A percentile compares a stretch with the other conserved stretches of the same genome.
phyloP scores from a whole-genome alignment of 106 monocot genomes.

The Ottelia alismoides region DNA sequence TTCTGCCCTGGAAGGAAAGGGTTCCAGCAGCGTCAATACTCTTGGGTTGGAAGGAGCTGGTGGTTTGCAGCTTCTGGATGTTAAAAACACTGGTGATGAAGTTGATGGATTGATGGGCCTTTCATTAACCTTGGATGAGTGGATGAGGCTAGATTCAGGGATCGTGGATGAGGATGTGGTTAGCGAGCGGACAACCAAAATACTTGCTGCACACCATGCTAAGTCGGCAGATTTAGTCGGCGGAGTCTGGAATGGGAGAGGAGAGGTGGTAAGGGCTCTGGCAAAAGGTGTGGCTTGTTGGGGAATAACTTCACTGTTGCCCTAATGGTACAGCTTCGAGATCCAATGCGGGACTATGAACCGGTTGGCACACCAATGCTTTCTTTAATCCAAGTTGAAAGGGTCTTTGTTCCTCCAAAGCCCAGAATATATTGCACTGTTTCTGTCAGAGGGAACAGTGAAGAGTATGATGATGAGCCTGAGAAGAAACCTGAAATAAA shows the following conservation, averaged over 20 bases:
- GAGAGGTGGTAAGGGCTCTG: slow-evolving; percentile 40
- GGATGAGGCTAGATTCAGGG: slow-evolving; percentile 92
- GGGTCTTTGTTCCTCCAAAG: slow-evolving; percentile 85
- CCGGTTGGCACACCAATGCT: slow-evolving; percentile 97
- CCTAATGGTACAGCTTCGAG: slow-evolving; percentile 97
- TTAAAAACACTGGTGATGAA: slow-evolving; percentile 47
- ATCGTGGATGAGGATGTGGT: slow-evolving; percentile 53
- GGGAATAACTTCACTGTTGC: slow-evolving; percentile 95
- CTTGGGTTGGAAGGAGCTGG: slow-evolving; percentile 70
- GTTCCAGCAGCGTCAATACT: slow-evolving; percentile 16
- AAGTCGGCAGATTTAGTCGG: slow-evolving; percentile 44
- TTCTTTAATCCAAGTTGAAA: slow-evolving; percentile 84
- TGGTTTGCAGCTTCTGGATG: slow-evolving; percentile 75
- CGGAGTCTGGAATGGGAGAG: slow-evolving; percentile 40
- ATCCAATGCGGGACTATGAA: slow-evolving; percentile 84
- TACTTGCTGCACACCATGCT: slow-evolving; percentile 97
- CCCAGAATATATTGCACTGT: slow-evolving; percentile 65
- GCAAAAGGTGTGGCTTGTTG: slow-evolving; percentile 80
- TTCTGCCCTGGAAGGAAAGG: slow-evolving; percentile 63
- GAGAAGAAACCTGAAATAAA: slow-evolving; percentile 27
- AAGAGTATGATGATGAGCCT: slow-evolving; percentile 17
- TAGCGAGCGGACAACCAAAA: slow-evolving; percentile 82
- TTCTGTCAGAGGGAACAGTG: slow-evolving; percentile 43
- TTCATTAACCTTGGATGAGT: slow-evolving; percentile 85
- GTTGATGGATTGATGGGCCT: slow-evolving; percentile 92